Evolutionary conservation across 331 rosid species (phyloP).

Genomic region (Rosa hybrid): DNA sequence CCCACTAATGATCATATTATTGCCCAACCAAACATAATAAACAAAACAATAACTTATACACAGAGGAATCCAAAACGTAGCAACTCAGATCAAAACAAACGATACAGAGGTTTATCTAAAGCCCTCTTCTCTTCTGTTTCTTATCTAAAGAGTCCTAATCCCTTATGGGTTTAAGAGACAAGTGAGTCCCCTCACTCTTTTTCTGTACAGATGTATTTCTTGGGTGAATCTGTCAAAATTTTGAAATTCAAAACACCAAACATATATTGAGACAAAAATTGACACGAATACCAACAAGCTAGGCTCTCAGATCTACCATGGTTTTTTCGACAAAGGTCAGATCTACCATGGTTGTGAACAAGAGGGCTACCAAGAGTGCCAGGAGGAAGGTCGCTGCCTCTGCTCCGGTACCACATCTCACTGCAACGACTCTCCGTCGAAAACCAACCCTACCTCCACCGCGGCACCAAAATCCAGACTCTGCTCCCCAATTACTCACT

Average conservation of each 20-base stretch:
- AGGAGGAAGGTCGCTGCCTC: constrained; percentile 43
- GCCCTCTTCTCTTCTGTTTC: background rate
- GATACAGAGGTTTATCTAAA: background rate
- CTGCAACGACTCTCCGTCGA: no score
- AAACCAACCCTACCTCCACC: no score
- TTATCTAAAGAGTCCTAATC: no score
- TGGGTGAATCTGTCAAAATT: background rate
- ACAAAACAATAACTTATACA: no score
- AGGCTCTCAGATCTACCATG: constrained; percentile 7
- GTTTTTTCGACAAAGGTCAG: no score
- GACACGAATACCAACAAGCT: background rate
- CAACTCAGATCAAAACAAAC: background rate
- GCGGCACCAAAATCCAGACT: no score
- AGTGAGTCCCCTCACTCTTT: background rate
- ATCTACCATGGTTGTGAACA: constrained; percentile 25
- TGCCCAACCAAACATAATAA: no score
- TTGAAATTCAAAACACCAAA: background rate
- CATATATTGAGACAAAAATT: background rate
- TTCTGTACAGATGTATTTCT: background rate
- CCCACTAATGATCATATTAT: no score
- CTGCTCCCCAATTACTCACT: no score
- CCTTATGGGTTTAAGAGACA: background rate
- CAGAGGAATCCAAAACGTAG: background rate
- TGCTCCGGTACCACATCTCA: background rate
- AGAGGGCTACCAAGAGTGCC: constrained; percentile 37